phyloP scores from a whole-genome alignment of 1,139 yeast genomes.

The Lodderomyces theae region DNA sequence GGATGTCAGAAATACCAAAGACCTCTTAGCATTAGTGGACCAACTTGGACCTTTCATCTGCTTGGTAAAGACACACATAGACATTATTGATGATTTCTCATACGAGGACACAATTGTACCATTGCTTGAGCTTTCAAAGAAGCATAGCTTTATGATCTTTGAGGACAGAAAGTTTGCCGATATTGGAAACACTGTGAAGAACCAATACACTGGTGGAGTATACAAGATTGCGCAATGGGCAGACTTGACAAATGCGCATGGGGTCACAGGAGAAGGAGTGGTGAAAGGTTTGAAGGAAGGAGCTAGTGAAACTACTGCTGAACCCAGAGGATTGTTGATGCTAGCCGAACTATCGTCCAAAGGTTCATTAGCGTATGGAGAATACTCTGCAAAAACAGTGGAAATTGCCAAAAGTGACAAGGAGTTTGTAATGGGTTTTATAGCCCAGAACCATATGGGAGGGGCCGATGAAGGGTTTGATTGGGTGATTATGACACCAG shows the following conservation, averaged over 20 bases:
- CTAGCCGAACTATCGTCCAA: conserved; percentile 92
- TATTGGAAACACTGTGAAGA: conserved; percentile 96
- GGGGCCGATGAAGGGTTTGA: conserved; percentile 82
- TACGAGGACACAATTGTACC: conserved; percentile 79
- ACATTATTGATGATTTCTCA: conserved; percentile 83
- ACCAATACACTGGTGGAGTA: conserved; percentile 89
- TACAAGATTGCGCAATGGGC: conserved; percentile 91
- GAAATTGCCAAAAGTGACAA: conserved; percentile 86
- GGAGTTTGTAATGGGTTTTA: conserved; percentile 92
- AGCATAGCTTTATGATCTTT: conserved; percentile 82
- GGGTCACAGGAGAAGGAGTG: conserved; percentile 94
- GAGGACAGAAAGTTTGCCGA: conserved; percentile 99
- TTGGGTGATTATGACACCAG: conserved; percentile 97
- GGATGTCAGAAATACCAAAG: conserved; percentile 78
- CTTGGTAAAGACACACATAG: conserved; percentile 91
- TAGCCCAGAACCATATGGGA: conserved; percentile 89
- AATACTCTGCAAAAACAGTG: conserved; percentile 80
- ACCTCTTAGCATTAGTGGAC: conserved; percentile 70
- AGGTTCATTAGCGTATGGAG: conserved; percentile 92
- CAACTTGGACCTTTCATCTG: conserved; percentile 88
- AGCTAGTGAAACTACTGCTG: conserved; percentile 65
- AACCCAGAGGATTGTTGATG: conserved; percentile 88
- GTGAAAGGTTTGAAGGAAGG: conserved; percentile 86
- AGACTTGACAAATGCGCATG: conserved; percentile 96
- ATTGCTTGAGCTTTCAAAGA: conserved; percentile 62